Evolutionary conservation across 768 basidiomycete genomes (phyloP).

Genomic region (Naematelia encephala): DNA sequence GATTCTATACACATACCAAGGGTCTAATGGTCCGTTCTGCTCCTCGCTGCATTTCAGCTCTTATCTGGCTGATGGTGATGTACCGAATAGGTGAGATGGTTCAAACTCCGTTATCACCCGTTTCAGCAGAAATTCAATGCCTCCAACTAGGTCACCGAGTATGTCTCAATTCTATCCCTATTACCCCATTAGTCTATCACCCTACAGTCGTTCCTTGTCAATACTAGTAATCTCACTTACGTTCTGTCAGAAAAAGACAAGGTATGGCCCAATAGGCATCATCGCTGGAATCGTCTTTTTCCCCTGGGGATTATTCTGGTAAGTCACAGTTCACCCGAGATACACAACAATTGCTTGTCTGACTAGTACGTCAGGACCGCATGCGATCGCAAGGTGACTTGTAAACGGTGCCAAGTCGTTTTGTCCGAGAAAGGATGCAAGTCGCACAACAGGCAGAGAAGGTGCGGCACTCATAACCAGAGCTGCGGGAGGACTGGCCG

Average conservation of each 20-base stretch:
- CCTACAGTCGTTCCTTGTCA: too few relatives aligned
- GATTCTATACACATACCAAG: background rate
- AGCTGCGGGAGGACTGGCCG: too few relatives aligned
- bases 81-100: background rate
- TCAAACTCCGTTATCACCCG: background rate
- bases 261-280: slow-evolving; percentile 19
- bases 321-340: background rate
- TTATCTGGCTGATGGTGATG: too few relatives aligned
- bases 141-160: slow-evolving; percentile 9
- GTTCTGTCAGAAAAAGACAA: slow-evolving; percentile 6
- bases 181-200: too few relatives aligned
- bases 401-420: slow-evolving; percentile 10
- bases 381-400: slow-evolving; percentile 15
- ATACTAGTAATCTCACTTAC: too few relatives aligned
- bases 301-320: slow-evolving; percentile 32
- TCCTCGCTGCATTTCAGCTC: too few relatives aligned
- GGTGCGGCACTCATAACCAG: too few relatives aligned
- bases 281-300: slow-evolving; percentile 26
- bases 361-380: slow-evolving; percentile 19
- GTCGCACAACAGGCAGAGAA: background rate
- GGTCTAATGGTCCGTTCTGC: background rate
- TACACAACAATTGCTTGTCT: too few relatives aligned
- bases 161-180: too few relatives aligned
- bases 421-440: slow-evolving; percentile 5
- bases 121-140: background rate